A percentile compares a stretch with the other conserved stretches of the same genome.
These are phyloP conservation scores for Dalbergia cultrata DNA, from an alignment of 306 rosid species.

Conservation along the genomic window DNA sequence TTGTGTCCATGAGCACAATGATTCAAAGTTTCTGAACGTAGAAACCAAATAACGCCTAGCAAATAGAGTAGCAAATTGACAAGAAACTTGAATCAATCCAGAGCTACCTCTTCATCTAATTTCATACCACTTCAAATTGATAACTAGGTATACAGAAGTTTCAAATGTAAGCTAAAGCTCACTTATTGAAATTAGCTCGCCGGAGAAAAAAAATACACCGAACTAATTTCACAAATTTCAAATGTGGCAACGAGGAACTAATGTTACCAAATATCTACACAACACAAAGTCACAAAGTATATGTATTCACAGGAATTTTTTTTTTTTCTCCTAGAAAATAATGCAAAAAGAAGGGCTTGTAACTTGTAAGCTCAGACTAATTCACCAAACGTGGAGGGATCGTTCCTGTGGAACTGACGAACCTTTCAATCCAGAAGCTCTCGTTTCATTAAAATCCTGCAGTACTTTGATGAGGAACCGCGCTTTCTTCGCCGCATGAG, in stretches of 20 bases:
- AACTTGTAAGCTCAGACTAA: not conserved
- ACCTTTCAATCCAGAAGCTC: conserved; percentile 47
- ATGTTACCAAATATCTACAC: conserved; percentile 32
- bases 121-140: conserved; percentile 35
- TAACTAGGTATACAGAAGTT: not conserved
- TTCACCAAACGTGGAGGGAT: conserved; percentile 54
- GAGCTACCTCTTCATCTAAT: conserved; percentile 3
- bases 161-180: conserved; percentile 11
- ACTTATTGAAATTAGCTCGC: conserved; percentile 48
- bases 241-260: not conserved
- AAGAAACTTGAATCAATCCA: not conserved
- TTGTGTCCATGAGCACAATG: no score
- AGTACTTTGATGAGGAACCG: conserved; percentile 69
- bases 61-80: not conserved
- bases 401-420: conserved; percentile 49
- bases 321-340: not conserved
- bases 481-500: conserved; percentile 71
- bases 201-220: conserved; percentile 37
- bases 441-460: conserved; percentile 63
- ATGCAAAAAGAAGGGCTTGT: not conserved
- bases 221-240: conserved; percentile 52
- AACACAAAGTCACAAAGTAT: not conserved
- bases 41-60: not conserved
- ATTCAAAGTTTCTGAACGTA: no score
- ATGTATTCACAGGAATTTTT: conserved; percentile 18